Base-by-base conservation (phyloP, 2,329 filamentous ascomycete genomes). In the Fusarium vanettenii region DNA sequence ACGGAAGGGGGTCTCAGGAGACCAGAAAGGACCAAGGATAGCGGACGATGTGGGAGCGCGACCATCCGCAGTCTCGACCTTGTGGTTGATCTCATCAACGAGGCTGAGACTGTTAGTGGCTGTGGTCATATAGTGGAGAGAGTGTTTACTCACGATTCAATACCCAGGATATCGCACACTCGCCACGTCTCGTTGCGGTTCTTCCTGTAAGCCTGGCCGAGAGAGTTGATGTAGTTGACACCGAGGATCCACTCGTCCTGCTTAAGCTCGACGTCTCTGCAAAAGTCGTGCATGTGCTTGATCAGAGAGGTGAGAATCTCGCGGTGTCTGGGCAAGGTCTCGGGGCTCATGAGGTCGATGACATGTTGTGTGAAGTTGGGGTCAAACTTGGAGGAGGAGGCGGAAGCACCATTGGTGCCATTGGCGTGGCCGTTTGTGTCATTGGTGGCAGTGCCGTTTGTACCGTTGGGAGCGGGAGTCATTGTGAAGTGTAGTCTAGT, bases 11-110 rank as follows among this genome's bases (percentile, higher is more conserved):
- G 93, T 91, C 77, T 94, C 88, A 78, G 92, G 92, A 13, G 90
- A 92, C 92, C 92, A 95, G 88, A 95, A 94, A 74, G 93, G 93
- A 3, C 93, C 93, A 70, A 95, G 91, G 79, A 95, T 95, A 69
- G 92, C 89, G 71, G 92, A 93, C 4, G 92, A 93, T n/a, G 93
- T 94, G 56, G 92, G 92, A 70, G 88, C 86, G 71, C 89, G 84
- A 79, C 87, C 86, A 66, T 88, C 87, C 67, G 93, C 90, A 74
- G 90, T 89, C 79, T 91, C 85, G 81, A 91, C 85, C 81, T 88
- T 90, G 86, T 92, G 89, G 73, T 90, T 89, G 76, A 92, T 92
- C 78, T 93, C 91, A 7, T 69, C 67, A 43, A 66, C 71, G 18
- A 70, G 70, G 3, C 65, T 64, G 43, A 39, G 20, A n/a, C 2